Percentiles rank a stretch among this genome's conserved stretches.
Evolutionary conservation across 306 rosid species (phyloP).

Genomic region (Delonix regia): DNA sequence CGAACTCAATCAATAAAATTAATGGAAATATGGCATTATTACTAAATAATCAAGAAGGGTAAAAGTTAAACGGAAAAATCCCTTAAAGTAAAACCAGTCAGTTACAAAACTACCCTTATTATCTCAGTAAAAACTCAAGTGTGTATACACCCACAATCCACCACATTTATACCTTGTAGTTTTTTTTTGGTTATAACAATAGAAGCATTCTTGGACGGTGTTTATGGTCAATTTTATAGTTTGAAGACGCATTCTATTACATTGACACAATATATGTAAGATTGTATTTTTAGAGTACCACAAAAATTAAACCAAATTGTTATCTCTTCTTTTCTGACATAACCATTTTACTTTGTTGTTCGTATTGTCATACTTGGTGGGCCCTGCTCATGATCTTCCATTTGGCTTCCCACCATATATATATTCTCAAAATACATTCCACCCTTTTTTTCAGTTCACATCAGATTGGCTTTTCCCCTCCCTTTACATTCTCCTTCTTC

Average conservation of each 20-base stretch:
- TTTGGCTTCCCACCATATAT: slow-evolving; percentile 46
- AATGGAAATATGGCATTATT: background rate
- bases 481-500: slow-evolving; percentile 10
- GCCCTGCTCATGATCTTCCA: slow-evolving; percentile 39
- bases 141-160: too few species aligned
- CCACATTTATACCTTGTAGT: background rate
- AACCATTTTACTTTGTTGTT: slow-evolving; percentile 10
- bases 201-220: background rate
- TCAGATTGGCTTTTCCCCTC: slow-evolving; percentile 4
- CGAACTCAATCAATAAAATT: background rate
- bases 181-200: background rate
- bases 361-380: slow-evolving; percentile 34
- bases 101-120: background rate
- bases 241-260: background rate
- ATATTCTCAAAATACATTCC: slow-evolving; percentile 38
- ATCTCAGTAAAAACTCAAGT: background rate
- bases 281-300: background rate
- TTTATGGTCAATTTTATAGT: background rate
- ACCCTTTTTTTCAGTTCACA: slow-evolving; percentile 28
- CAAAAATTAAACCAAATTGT: background rate
- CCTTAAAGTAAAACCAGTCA: background rate
- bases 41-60: background rate
- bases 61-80: background rate
- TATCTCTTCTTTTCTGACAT: background rate
- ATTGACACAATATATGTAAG: background rate